Evolutionary conservation across 805 yeast species (phyloP), one percentile per base, ranked within the genome.

Genomic region (Yamadazyma sp.): DNA sequence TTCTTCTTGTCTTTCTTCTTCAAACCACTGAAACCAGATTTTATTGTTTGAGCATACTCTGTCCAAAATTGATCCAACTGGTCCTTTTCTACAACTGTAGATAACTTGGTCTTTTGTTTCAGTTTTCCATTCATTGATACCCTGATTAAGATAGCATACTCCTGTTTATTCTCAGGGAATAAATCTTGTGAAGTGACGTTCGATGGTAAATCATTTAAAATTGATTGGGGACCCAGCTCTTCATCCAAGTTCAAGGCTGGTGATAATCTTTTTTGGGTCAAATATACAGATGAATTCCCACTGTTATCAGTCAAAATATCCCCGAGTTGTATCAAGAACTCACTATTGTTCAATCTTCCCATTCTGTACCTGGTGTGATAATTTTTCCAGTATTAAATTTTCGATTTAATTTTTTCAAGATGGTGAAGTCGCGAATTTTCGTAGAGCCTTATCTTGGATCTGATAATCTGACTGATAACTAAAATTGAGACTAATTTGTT

Each of bases 1-100:
- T 78, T 80, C 61, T 79, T 80, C 69, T 86, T 86, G 40, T 84
- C 86, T 65, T 86, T 87, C 74, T 82, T 86, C 53, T 78, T 75
- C 56, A 89, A 70, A 1, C 95, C 96, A 3, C 65, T 64, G 57
- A 85, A 77, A 4, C 93, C 89, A 15, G 68, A 53, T 54, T 86
- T 88, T 37, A 88, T 68, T 0, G 75, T 75, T 27, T 76, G 78
- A 1, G 86, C 62, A 59, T 88, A 89, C 17, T 78, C 79, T 27
- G 58, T 56, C 96, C 96, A 89, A 56, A 89, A 89, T 40, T 65
- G 56, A 43, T 80, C 86, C 45, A 89, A 64, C 3, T 73, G 60
- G 1, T 68, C 73, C 1, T 79, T 65, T 18, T 74, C 73, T 5
- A 89, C 88, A 9, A 81, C 75, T 0, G 97, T 88, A 18, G 88